These are phyloP conservation scores for Ophiostoma sp. DNA, from an alignment of 2,329 filamentous ascomycete genomes.

Conservation along the genomic window DNA sequence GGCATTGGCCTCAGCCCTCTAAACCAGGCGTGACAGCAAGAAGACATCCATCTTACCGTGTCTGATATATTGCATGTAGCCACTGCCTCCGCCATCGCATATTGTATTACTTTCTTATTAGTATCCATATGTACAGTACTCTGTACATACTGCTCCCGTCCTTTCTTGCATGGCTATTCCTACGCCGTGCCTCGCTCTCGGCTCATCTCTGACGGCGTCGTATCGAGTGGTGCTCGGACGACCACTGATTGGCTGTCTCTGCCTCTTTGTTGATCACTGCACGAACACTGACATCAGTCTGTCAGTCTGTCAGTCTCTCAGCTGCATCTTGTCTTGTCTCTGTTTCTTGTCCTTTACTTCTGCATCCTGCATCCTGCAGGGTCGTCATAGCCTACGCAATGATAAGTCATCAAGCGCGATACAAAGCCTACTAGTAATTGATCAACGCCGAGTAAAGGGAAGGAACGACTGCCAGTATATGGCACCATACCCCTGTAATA, in stretches of 20 bases:
- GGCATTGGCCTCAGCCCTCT: neutral
- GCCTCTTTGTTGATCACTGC: neutral
- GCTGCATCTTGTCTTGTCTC: neutral
- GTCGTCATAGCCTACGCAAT: conserved; percentile 1
- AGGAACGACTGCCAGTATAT: neutral
- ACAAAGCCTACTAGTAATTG: too few relatives aligned
- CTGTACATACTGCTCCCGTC: neutral
- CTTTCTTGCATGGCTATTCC: neutral
- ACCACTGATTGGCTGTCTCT: neutral
- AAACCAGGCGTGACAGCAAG: neutral
- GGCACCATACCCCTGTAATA: neutral
- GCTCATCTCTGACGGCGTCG: neutral
- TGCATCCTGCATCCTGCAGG: conserved; percentile 4
- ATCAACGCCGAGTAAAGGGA: neutral
- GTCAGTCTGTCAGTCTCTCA: neutral
- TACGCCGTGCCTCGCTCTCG: neutral
- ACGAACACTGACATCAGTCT: neutral
- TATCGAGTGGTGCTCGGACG: neutral
- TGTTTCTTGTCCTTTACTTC: neutral
- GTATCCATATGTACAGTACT: neutral
- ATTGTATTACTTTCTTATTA: neutral
- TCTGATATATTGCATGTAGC: neutral
- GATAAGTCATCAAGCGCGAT: neutral
- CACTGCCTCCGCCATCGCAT: conserved; percentile 1
- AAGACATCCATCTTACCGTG: neutral